A percentile compares a stretch with the other conserved stretches of the same genome.
These are phyloP conservation scores for Xylariomycetidae sp. DNA, from an alignment of 2,329 filamentous ascomycete species.

Conservation along the genomic window DNA sequence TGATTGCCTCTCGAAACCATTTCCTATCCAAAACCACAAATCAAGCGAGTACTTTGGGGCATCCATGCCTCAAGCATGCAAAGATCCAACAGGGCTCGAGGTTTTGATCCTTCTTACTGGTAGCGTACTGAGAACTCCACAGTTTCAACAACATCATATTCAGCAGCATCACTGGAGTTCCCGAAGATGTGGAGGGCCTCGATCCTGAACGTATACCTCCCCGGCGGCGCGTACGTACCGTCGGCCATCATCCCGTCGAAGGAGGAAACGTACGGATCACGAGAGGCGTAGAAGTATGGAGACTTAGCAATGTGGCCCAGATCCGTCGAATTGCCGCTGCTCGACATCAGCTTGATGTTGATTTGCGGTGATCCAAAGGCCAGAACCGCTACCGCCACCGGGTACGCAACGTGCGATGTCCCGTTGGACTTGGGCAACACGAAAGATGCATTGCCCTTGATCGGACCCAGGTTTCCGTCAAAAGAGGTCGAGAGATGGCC, in stretches of 20 bases:
- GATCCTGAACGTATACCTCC: conserved; percentile 43
- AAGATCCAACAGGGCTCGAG: too few species aligned
- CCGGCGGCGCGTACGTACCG: conserved; percentile 41
- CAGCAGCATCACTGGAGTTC: conserved; percentile 33
- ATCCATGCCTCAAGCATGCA: too few species aligned
- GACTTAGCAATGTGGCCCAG: conserved; percentile 36
- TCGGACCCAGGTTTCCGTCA: conserved; percentile 23
- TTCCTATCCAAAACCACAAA: too few species aligned
- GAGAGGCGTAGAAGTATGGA: conserved; percentile 30
- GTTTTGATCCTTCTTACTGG: too few species aligned
- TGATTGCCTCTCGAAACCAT: too few species aligned
- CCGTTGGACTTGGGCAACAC: conserved; percentile 17
- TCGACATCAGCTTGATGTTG: conserved; percentile 38
- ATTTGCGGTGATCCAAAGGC: conserved; percentile 40
- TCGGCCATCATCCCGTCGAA: conserved; percentile 44
- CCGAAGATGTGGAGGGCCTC: conserved; percentile 47
- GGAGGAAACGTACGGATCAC: conserved; percentile 22
- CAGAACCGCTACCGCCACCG: conserved; percentile 34
- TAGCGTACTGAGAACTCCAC: conserved; percentile 41
- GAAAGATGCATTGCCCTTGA: conserved; percentile 21
- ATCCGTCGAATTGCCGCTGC: conserved; percentile 25
- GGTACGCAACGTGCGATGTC: conserved; percentile 25
- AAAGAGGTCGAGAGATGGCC: conserved; percentile 30
- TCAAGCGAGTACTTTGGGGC: too few species aligned
- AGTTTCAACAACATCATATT: conserved; percentile 42